Evolutionary conservation across 1,139 yeast species (phyloP).

Genomic region (Pichia sp.): DNA sequence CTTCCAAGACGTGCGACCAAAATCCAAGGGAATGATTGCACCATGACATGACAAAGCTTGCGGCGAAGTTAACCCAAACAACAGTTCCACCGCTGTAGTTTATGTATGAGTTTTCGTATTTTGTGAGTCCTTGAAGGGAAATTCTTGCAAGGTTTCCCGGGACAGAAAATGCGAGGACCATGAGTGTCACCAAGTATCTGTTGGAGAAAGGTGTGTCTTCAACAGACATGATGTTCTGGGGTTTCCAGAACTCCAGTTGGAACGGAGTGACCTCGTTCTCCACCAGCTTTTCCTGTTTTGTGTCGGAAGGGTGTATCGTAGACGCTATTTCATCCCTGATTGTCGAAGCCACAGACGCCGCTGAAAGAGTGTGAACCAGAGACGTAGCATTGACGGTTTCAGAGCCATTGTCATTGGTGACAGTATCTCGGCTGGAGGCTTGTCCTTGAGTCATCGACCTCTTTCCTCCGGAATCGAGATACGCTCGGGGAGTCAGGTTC

Average conservation of each 20-base stretch:
- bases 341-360: conserved; percentile 1
- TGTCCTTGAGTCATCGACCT: too few relatives aligned
- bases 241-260: conserved; percentile 20
- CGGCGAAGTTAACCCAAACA: conserved; percentile 78
- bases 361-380: not conserved
- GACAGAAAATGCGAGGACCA: conserved; percentile 23
- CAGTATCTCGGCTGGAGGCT: too few relatives aligned
- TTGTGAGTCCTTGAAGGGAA: conserved; percentile 29
- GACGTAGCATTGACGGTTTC: not conserved
- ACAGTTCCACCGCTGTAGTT: conserved; percentile 48
- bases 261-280: conserved; percentile 17
- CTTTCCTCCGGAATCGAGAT: not conserved
- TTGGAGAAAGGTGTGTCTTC: conserved; percentile 23
- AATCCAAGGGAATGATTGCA: conserved; percentile 17
- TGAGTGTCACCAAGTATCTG: conserved; percentile 16
- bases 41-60: conserved; percentile 74
- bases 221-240: conserved; percentile 20
- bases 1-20: conserved; percentile 17
- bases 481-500: not conserved
- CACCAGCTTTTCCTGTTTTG: conserved; percentile 16
- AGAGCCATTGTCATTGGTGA: too few relatives aligned
- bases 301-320: not conserved
- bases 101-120: conserved; percentile 24
- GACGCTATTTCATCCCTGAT: not conserved
- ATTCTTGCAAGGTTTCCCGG: conserved; percentile 33